A percentile compares a stretch with the other conserved stretches of the same genome.
phyloP scores from a whole-genome alignment of 345 rosid species.

The Rhodamnia argentea region DNA sequence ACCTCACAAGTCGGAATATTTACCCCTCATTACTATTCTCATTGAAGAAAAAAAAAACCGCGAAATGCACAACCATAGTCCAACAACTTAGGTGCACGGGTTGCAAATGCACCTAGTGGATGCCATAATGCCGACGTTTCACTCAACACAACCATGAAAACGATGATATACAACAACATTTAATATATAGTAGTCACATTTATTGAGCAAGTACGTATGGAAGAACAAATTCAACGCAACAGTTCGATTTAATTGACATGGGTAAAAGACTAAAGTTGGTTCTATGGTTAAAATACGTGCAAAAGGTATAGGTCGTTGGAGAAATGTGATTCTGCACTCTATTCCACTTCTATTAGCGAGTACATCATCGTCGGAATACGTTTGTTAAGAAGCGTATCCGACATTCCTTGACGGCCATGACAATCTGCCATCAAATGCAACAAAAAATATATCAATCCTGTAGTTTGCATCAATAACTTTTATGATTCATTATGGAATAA shows the following conservation, averaged over 20 bases:
- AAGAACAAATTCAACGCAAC: too few species aligned
- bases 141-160: not conserved
- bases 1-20: too few species aligned
- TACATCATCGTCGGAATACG: fast-evolving
- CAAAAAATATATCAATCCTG: fast-evolving
- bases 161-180: not conserved
- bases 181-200: not conserved
- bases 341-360: not conserved
- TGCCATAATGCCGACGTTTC: not conserved
- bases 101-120: fast-evolving
- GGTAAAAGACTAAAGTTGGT: fast-evolving
- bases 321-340: fast-evolving
- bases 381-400: fast-evolving
- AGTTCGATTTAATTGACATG: not conserved
- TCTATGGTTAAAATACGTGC: not conserved
- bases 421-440: fast-evolving
- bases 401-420: fast-evolving
- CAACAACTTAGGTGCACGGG: not conserved
- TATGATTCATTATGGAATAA: fast-evolving
- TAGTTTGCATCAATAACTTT: fast-evolving
- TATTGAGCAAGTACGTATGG: not conserved
- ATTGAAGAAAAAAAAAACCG: fast-evolving
- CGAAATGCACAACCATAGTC: not conserved
- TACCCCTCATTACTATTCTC: not conserved
- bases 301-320: not conserved